These are phyloP conservation scores for Ceratobasidium sp. DNA, from an alignment of 1,284 basidiomycete species.

Conservation along the genomic window DNA sequence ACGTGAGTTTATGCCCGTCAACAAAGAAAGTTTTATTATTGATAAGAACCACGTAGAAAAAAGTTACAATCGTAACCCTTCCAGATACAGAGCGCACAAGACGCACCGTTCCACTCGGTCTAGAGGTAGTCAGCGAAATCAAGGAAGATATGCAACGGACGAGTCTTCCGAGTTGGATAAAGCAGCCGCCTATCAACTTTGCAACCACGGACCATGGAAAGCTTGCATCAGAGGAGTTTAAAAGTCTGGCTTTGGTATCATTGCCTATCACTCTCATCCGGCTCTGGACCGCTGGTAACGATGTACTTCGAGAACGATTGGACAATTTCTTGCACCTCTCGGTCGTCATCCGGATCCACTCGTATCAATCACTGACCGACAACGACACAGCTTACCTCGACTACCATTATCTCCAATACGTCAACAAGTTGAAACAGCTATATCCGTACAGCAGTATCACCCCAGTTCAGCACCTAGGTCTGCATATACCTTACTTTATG, in stretches of 20 bases:
- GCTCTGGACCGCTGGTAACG: conserved; percentile 18
- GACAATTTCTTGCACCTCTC: not conserved
- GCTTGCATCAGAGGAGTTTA: conserved; percentile 49
- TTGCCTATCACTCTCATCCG: conserved; percentile 45
- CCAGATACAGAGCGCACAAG: not conserved
- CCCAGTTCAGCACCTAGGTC: too few species aligned
- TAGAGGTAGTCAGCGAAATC: conserved; percentile 22
- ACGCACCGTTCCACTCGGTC: not conserved
- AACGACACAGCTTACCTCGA: not conserved
- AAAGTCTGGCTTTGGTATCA: conserved; percentile 43
- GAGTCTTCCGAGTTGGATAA: conserved; percentile 42
- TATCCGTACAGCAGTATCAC: too few species aligned
- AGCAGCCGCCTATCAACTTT: not conserved
- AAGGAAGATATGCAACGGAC: conserved; percentile 32
- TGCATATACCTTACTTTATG: too few species aligned
- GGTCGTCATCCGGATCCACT: not conserved
- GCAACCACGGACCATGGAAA: conserved; percentile 34
- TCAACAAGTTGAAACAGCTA: too few species aligned
- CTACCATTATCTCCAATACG: not conserved
- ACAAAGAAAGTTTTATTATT: not conserved
- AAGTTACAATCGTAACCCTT: not conserved
- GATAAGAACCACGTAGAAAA: not conserved
- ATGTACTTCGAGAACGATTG: not conserved
- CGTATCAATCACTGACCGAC: not conserved
- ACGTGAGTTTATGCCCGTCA: not conserved